These are phyloP conservation scores for Lathyrus aphaca DNA, from an alignment of 306 rosid genomes.

Conservation along the genomic window DNA sequence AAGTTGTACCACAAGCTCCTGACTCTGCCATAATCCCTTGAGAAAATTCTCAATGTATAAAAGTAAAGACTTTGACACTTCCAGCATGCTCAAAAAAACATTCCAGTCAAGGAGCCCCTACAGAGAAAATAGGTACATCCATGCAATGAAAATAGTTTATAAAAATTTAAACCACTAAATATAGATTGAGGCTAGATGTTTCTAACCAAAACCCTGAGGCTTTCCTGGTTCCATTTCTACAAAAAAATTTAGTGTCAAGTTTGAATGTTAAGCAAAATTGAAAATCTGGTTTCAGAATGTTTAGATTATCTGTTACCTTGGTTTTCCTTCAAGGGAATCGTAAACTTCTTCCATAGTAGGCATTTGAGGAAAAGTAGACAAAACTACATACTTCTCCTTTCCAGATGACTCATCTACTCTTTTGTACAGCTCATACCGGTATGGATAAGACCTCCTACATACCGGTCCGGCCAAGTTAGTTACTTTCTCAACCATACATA, in stretches of 20 bases:
- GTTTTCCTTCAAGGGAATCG: conserved; percentile 69
- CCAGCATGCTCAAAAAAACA: conserved; percentile 50
- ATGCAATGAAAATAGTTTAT: neutral
- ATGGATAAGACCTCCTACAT: conserved; percentile 58
- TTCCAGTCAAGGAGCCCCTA: conserved; percentile 69
- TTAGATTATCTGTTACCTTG: conserved; percentile 48
- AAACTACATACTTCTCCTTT: conserved; percentile 69
- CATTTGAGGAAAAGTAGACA: conserved; percentile 63
- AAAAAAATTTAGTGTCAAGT: conserved; percentile 27
- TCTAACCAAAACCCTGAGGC: conserved; percentile 74
- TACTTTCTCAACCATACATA: neutral
- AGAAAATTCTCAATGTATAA: no score
- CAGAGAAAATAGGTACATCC: conserved; percentile 29
- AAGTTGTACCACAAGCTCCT: conserved; percentile 30
- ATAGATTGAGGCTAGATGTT: conserved; percentile 5
- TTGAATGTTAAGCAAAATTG: conserved; percentile 3
- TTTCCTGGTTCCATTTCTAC: conserved; percentile 60
- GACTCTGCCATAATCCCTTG: conserved; percentile 2
- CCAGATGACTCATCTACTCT: conserved; percentile 77
- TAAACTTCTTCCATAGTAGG: conserved; percentile 75
- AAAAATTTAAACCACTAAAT: neutral
- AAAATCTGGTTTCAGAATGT: neutral
- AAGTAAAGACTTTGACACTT: neutral
- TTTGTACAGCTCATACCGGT: conserved; percentile 72
- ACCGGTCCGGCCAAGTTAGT: no score